phyloP scores from a whole-genome alignment of 768 basidiomycete genomes.

The Favolaschia claudopus region DNA sequence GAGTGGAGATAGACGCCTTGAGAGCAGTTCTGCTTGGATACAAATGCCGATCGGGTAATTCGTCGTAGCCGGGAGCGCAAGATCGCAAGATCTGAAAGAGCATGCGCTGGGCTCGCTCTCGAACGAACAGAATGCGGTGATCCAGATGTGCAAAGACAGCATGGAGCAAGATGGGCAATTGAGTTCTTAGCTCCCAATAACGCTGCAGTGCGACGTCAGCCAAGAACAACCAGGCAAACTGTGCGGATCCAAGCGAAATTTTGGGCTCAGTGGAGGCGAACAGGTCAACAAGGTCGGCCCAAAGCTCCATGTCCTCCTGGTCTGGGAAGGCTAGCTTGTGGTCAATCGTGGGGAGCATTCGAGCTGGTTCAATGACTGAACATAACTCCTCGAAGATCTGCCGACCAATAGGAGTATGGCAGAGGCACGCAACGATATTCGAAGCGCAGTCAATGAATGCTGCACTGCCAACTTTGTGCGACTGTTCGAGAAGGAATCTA shows the following conservation, averaged over 20 bases:
- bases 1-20: conserved; percentile 55
- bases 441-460: conserved; percentile 82
- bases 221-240: conserved; percentile 88
- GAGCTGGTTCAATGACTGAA: conserved; percentile 81
- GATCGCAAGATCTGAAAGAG: conserved; percentile 86
- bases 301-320: conserved; percentile 74
- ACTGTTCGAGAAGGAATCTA: conserved; percentile 87
- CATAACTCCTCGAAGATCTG: conserved; percentile 86
- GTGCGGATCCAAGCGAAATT: conserved; percentile 78
- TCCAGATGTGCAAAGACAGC: conserved; percentile 85
- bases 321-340: conserved; percentile 71
- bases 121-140: conserved; percentile 73
- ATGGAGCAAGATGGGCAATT: conserved; percentile 80
- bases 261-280: conserved; percentile 75
- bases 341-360: conserved; percentile 82
- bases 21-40: conserved; percentile 56
- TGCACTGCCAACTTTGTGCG: conserved; percentile 80
- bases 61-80: conserved; percentile 81
- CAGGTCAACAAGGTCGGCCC: conserved; percentile 81
- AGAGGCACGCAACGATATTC: conserved; percentile 84
- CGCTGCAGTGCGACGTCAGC: conserved; percentile 79
- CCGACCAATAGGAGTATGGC: conserved; percentile 75
- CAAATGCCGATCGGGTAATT: conserved; percentile 65
- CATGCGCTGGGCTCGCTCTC: conserved; percentile 76
- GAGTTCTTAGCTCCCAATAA: conserved; percentile 74